Base-by-base conservation (phyloP, 345 rosid genomes). In the sweet orange (Citrus sinensis) region DNA sequence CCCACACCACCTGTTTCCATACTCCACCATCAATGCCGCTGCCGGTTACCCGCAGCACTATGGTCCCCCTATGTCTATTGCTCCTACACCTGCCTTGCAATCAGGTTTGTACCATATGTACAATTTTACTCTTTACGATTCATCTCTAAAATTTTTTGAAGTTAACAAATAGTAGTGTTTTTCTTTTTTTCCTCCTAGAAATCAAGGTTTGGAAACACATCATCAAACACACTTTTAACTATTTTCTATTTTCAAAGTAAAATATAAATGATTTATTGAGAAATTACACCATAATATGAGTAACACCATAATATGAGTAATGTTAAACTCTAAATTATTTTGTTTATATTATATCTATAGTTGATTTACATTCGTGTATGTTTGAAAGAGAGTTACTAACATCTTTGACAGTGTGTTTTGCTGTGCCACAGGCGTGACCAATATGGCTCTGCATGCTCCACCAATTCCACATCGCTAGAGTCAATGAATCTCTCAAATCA, bases 351-450 rank as follows among this genome's bases (percentile, higher is more conserved):
- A 54, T 46, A 54, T 4, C 17, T 16, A 17, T 54, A 17, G 2
- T 54, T 5, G 58, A 54, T 17, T 7, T 54, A 3, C 51, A 3
- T 64, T 4, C n/a, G 59, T 9, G 34, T 32, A 35, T 46, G 69
- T 34, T 25, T 71, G 51, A 27, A 24, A 63, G 78, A 39, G 79
- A 75, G 76, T 68, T 87, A 81, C 92, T 93, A 85, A 93, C 78
- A 85, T 83, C 87, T 90, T 85, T 93, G 92, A 89, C 98, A 95
- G 99, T 93, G 87, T 92, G 95, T 83, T 95, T 92, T 89, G 99
- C 98, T 88, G 93, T 92, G 86, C 97, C 94, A 79, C 99, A 93
- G 98, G 99, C 95, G 88, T 95, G 89, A 66, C 70, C 24, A 89
- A 87, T 79, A 77, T 78, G 85, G 88, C 95, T 71, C 87, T 89